Evolutionary conservation across 108 stramenopile species (phyloP).

Genomic region (Skeletonema costatum): DNA sequence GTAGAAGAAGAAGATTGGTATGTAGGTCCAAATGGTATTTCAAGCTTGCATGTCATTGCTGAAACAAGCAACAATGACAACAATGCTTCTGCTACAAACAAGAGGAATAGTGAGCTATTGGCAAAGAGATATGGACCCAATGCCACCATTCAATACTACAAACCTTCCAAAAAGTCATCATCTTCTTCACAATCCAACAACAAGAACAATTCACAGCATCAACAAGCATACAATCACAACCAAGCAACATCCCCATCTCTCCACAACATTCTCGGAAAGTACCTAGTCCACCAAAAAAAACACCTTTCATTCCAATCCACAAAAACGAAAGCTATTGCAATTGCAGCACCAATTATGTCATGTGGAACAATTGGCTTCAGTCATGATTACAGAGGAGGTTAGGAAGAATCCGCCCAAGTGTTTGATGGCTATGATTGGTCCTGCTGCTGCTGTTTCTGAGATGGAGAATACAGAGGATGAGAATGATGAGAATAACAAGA

Average conservation of each 20-base stretch:
- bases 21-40: slow-evolving; percentile 36
- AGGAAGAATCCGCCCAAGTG: slow-evolving; percentile 80
- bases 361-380: slow-evolving; percentile 74
- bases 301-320: slow-evolving; percentile 7
- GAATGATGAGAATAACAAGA: not conserved
- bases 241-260: slow-evolving; percentile 5
- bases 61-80: not conserved
- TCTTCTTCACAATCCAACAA: not conserved
- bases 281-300: slow-evolving; percentile 51
- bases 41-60: slow-evolving; percentile 45
- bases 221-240: not conserved
- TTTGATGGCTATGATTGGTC: slow-evolving; percentile 85
- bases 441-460: slow-evolving; percentile 1
- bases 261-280: slow-evolving; percentile 46
- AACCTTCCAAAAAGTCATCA: not conserved
- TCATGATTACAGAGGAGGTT: slow-evolving; percentile 60
- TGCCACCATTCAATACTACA: slow-evolving; percentile 32
- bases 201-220: not conserved
- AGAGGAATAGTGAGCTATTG: slow-evolving; percentile 14
- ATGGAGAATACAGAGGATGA: not conserved
- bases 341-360: slow-evolving; percentile 51
- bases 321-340: slow-evolving; percentile 16
- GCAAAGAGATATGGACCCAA: slow-evolving; percentile 44
- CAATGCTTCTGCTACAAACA: slow-evolving; percentile 1
- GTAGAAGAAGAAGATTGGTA: slow-evolving; percentile 19